Base-by-base conservation (phyloP, 305 asterid species). In the Ajuga reptans region DNA sequence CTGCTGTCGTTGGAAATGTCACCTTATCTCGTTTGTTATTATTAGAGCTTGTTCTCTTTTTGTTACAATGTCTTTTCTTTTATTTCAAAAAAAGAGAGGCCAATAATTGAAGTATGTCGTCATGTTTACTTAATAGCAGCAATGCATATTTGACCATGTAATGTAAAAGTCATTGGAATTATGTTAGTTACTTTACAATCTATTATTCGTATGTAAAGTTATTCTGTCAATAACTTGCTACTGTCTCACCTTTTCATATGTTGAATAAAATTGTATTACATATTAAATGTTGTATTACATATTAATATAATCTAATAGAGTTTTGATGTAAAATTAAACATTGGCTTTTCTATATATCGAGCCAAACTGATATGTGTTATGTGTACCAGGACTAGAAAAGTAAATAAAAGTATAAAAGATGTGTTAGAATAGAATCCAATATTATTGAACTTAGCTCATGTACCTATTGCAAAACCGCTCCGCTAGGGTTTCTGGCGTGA, bases 121-220 rank as follows among this genome's bases (percentile, higher is more conserved):
- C 68, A 62, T 76, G 62, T 74, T 69, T 52, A 52, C 39, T 24
- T 75, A 11, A 53, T 54, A 64, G 62, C 17, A 36, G 69, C 47
- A 49, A 55, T 50, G 70, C 43, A 62, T 64, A 62, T 47, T 43
- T 27, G 33, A 53, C 68, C 55, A 3, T 12, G 46, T 24, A 29
- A 17, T 52, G 24, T 71, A 36, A 46, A 68, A 56, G 57, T 14
- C 15, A 4, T 39, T 27, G 65, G 47, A 15, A 72, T 63, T 52
- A 69, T 61, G 69, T 69, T 33, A 49, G 31, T 52, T 46, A 27
- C 76, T 76, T 69, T 80, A 60, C 77, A 77, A 36, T 62, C 24
- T 70, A 74, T 61, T 21, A 62, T 75, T 80, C 24, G 50, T 17
- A 55, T 3, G 68, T 15, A 2, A 16, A 42, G 9, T 16, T 52